phyloP scores from a whole-genome alignment of 2,329 filamentous ascomycete species.

The Zopfia rhizophila region DNA sequence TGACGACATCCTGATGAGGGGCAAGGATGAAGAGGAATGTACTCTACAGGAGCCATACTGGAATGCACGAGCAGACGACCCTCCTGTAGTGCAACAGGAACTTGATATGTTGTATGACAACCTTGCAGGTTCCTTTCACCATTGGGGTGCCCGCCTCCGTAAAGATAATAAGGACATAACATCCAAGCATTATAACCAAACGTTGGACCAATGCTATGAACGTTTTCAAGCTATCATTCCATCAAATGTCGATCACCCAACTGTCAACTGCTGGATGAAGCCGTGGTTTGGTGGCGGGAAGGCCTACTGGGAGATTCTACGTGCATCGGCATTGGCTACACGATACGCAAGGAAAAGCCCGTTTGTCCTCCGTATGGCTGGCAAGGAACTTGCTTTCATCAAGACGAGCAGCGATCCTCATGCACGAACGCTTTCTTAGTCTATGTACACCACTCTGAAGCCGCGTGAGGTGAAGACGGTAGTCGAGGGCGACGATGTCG shows the following conservation, averaged over 20 bases:
- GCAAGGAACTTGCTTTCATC: constrained; percentile 50
- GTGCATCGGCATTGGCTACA: constrained; percentile 56
- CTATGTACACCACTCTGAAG: constrained; percentile 43
- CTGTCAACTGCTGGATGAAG: constrained; percentile 16
- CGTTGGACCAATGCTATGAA: constrained; percentile 30
- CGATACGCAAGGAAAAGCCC: constrained; percentile 29
- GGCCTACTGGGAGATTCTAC: constrained; percentile 56
- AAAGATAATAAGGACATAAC: neutral
- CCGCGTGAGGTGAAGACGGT: constrained; percentile 39
- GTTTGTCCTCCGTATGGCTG: constrained; percentile 54
- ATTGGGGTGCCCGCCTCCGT: constrained; percentile 9
- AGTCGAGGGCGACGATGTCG: constrained; percentile 25
- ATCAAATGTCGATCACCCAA: constrained; percentile 12
- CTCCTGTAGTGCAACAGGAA: constrained; percentile 20
- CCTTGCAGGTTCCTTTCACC: neutral
- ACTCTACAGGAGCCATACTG: constrained; percentile 28
- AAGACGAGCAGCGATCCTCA: constrained; percentile 37
- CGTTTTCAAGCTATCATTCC: constrained; percentile 35
- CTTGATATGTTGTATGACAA: constrained; percentile 8
- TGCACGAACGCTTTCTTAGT: constrained; percentile 26
- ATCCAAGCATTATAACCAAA: constrained; percentile 22
- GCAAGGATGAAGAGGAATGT: constrained; percentile 29
- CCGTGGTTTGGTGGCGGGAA: constrained; percentile 24
- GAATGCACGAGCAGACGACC: constrained; percentile 3
- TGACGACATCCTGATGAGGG: constrained; percentile 32